phyloP scores from a whole-genome alignment of 1,139 yeast genomes.

The Kodamaea fungicola region DNA sequence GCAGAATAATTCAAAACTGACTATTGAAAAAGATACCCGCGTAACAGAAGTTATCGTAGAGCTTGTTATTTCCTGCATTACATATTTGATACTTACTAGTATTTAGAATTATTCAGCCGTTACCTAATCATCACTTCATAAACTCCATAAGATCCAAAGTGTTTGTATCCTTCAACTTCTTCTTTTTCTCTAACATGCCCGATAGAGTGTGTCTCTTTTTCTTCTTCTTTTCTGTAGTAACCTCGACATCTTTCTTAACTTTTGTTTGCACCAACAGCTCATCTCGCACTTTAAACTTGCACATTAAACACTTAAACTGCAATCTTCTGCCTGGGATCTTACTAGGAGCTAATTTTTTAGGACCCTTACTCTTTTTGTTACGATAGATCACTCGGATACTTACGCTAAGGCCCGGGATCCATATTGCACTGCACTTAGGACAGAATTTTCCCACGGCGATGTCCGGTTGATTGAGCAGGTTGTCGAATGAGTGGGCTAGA shows the following conservation, averaged over 20 bases:
- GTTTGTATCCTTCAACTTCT: conserved; percentile 29
- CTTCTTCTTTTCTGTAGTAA: conserved; percentile 18
- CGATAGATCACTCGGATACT: conserved; percentile 21
- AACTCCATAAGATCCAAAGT: conserved; percentile 50
- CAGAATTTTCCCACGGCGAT: conserved; percentile 34
- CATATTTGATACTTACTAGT: background rate
- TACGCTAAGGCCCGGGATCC: conserved; percentile 46
- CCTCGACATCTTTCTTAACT: conserved; percentile 7
- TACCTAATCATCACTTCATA: conserved; percentile 26
- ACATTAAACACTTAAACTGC: conserved; percentile 26
- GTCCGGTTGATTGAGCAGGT: conserved; percentile 27
- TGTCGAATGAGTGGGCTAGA: conserved; percentile 18
- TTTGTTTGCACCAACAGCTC: conserved; percentile 9
- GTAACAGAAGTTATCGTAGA: no score
- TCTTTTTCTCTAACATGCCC: conserved; percentile 41
- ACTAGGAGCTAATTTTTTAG: conserved; percentile 1
- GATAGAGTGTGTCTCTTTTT: conserved; percentile 32
- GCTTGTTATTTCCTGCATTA: background rate
- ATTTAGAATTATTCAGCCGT: background rate
- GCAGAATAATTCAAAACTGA: no score
- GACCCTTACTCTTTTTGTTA: conserved; percentile 13
- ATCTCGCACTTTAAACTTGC: conserved; percentile 17
- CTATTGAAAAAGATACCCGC: no score
- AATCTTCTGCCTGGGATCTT: conserved; percentile 15
- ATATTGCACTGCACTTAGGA: conserved; percentile 39